These are phyloP conservation scores for Elongisporangium senticosum DNA, from an alignment of 352 stramenopile species.

Conservation along the genomic window DNA sequence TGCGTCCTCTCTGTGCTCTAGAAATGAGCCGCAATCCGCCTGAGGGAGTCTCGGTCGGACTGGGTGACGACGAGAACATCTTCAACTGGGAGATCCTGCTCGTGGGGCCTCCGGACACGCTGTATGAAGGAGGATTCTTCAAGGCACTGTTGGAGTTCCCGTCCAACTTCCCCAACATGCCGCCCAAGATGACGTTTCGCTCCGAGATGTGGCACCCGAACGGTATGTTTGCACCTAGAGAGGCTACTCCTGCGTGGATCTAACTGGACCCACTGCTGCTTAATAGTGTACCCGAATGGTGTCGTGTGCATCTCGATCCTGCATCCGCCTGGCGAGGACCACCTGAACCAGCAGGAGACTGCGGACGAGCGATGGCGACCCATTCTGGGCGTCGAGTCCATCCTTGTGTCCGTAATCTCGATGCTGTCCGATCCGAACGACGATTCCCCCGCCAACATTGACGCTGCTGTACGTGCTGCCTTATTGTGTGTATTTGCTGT, in stretches of 20 bases:
- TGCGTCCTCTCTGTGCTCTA: slow-evolving; percentile 28
- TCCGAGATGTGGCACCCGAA: slow-evolving; percentile 99
- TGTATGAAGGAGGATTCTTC: slow-evolving; percentile 98
- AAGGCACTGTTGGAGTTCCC: slow-evolving; percentile 97
- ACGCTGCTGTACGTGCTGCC: slow-evolving; percentile 90
- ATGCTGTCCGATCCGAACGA: slow-evolving; percentile 99
- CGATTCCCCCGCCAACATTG: slow-evolving; percentile 99
- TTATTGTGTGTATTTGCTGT: background rate
- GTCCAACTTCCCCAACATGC: slow-evolving; percentile 98
- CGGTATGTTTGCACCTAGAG: slow-evolving; percentile 35
- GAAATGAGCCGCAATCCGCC: slow-evolving; percentile 98
- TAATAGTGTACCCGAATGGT: slow-evolving; percentile 95
- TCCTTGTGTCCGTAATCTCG: slow-evolving; percentile 96
- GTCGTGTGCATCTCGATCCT: slow-evolving; percentile 99
- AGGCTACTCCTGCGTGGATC: background rate
- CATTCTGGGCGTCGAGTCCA: slow-evolving; percentile 95
- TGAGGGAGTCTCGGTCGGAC: slow-evolving; percentile 96
- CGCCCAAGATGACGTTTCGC: slow-evolving; percentile 97
- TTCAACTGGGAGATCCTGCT: slow-evolving; percentile 99
- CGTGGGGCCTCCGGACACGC: slow-evolving; percentile 92
- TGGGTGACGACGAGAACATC: slow-evolving; percentile 97
- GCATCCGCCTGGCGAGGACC: slow-evolving; percentile 97
- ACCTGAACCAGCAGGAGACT: slow-evolving; percentile 96
- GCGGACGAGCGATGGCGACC: slow-evolving; percentile 98
- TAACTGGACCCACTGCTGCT: background rate